Evolutionary conservation across 2,329 filamentous ascomycete genomes (phyloP).

Genomic region (Fusarium temperatum): DNA sequence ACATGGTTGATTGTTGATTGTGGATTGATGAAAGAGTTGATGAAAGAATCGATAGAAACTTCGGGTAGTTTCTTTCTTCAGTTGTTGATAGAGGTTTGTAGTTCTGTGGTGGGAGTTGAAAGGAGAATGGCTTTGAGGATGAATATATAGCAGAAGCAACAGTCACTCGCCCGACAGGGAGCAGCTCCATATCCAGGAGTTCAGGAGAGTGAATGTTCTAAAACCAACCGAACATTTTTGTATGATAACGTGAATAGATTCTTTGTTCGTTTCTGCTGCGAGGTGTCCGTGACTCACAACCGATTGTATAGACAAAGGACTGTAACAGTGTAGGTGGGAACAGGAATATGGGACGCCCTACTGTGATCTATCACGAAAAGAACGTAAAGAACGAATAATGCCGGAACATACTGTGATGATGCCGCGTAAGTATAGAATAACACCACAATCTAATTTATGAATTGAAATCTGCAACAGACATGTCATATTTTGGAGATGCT

Average conservation of each 20-base stretch:
- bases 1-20: slow-evolving; percentile 5
- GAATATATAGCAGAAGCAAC: neutral
- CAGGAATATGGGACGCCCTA: neutral
- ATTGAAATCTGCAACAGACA: neutral
- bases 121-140: neutral
- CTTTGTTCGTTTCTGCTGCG: neutral
- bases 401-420: neutral
- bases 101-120: neutral
- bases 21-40: neutral
- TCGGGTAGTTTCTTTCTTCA: neutral
- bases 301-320: neutral
- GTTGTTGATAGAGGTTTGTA: neutral
- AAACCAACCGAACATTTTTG: neutral
- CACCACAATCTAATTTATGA: neutral
- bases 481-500: neutral
- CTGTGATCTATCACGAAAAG: neutral
- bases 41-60: too few species aligned
- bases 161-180: neutral
- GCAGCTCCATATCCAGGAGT: neutral
- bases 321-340: neutral
- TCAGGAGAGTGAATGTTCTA: neutral
- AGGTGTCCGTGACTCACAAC: neutral
- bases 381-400: neutral
- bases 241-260: neutral
- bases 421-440: neutral